phyloP scores from a whole-genome alignment of 1,139 yeast species.

The Scheffersomyces illinoinensis region DNA sequence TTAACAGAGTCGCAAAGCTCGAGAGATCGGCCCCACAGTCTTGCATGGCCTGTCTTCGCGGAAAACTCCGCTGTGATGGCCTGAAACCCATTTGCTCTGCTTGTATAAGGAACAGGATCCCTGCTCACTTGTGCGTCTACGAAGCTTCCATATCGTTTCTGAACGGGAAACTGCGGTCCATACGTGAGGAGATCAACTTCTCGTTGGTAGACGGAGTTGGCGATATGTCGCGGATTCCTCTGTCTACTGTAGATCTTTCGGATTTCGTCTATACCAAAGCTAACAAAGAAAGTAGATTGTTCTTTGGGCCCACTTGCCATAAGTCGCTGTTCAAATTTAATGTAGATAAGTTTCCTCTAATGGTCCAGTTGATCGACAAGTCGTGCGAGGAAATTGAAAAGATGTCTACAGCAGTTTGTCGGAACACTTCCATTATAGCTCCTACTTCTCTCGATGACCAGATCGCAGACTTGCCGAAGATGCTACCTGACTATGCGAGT shows the following conservation, averaged over 20 bases:
- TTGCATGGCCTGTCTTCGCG: background rate
- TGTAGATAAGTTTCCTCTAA: background rate
- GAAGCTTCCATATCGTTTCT: background rate
- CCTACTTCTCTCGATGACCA: background rate
- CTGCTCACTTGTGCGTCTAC: background rate
- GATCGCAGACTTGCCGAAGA: background rate
- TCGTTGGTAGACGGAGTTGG: background rate
- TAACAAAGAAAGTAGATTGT: background rate
- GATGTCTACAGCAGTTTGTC: background rate
- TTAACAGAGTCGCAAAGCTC: background rate
- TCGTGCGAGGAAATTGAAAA: background rate
- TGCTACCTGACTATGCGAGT: background rate
- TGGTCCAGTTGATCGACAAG: background rate
- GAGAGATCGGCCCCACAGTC: background rate
- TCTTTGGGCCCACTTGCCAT: constrained; percentile 3
- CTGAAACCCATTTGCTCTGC: background rate
- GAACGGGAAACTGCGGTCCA: background rate
- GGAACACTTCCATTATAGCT: background rate
- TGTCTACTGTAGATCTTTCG: background rate
- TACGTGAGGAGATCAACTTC: background rate
- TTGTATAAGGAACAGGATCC: background rate
- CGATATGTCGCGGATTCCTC: background rate
- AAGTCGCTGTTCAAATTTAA: background rate
- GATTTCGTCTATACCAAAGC: background rate
- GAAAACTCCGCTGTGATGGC: background rate